A percentile compares a stretch with the other conserved stretches of the same genome.
phyloP scores from a whole-genome alignment of 805 yeast species.

The Wickerhamiella parazyma region DNA sequence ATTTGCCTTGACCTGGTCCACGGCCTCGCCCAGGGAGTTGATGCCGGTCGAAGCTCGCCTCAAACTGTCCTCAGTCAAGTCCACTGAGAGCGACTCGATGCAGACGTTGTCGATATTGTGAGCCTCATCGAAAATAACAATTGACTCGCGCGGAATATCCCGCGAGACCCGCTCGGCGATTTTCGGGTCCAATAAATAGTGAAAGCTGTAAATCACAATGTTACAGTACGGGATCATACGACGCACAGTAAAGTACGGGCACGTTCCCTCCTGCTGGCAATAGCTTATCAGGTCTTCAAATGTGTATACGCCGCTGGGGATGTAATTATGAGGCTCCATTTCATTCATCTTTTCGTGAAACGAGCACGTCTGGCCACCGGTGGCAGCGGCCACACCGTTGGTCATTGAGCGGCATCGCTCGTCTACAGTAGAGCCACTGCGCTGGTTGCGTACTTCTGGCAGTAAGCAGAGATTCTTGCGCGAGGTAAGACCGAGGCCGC shows the following conservation, averaged over 20 bases:
- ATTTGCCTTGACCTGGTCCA: conserved; percentile 69
- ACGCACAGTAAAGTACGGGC: conserved; percentile 96
- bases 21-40: conserved; percentile 55
- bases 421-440: conserved; percentile 86
- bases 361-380: conserved; percentile 56
- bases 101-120: conserved; percentile 98
- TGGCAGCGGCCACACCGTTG: conserved; percentile 68
- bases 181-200: conserved; percentile 89
- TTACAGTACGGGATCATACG: conserved; percentile 91
- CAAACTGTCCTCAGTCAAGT: conserved; percentile 78
- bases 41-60: conserved; percentile 85
- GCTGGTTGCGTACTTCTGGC: conserved; percentile 73
- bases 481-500: conserved; percentile 87
- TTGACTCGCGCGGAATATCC: conserved; percentile 83
- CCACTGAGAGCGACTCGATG: conserved; percentile 85
- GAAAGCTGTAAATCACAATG: conserved; percentile 89
- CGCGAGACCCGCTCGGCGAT: conserved; percentile 90
- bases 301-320: conserved; percentile 90
- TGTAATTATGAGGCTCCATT: conserved; percentile 71
- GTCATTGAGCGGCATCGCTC: conserved; percentile 93
- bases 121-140: conserved; percentile 95
- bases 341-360: conserved; percentile 84
- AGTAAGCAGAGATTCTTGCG: conserved; percentile 91
- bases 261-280: conserved; percentile 66
- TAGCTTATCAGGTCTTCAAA: conserved; percentile 70